Evolutionary conservation across 2,329 filamentous ascomycete species (phyloP).

Genomic region (Lithohypha guttulata): DNA sequence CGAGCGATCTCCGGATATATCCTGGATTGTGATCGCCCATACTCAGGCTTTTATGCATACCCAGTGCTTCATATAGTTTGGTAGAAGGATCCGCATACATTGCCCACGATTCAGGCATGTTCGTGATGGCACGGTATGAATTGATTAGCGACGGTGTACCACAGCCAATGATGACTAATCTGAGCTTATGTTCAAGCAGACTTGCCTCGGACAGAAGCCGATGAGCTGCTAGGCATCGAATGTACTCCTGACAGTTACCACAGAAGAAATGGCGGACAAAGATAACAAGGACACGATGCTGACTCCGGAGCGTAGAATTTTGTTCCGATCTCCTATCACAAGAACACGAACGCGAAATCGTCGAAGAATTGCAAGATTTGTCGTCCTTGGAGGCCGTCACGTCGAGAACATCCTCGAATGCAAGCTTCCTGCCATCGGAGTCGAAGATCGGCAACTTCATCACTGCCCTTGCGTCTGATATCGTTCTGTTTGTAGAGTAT

Average conservation of each 20-base stretch:
- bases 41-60: constrained; percentile 55
- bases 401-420: constrained; percentile 9
- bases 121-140: constrained; percentile 51
- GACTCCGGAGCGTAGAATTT: too few species aligned
- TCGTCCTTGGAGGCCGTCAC: background rate
- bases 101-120: constrained; percentile 51
- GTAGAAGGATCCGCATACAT: constrained; percentile 65
- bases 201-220: constrained; percentile 36
- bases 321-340: too few species aligned
- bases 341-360: too few species aligned
- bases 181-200: constrained; percentile 43
- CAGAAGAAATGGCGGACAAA: constrained; percentile 76
- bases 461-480: too few species aligned
- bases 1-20: constrained; percentile 49
- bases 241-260: constrained; percentile 69
- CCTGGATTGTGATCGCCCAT: constrained; percentile 49
- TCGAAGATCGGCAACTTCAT: too few species aligned
- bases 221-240: constrained; percentile 50
- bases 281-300: constrained; percentile 50
- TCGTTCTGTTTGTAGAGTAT: too few species aligned
- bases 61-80: constrained; percentile 55
- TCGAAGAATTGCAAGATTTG: background rate
- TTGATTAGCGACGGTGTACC: constrained; percentile 58
- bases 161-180: constrained; percentile 61
- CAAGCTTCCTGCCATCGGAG: constrained; percentile 11